Conservation (phyloP, 176 grass and related monocot species). For the Hyparrhenia diplandra region DNA sequence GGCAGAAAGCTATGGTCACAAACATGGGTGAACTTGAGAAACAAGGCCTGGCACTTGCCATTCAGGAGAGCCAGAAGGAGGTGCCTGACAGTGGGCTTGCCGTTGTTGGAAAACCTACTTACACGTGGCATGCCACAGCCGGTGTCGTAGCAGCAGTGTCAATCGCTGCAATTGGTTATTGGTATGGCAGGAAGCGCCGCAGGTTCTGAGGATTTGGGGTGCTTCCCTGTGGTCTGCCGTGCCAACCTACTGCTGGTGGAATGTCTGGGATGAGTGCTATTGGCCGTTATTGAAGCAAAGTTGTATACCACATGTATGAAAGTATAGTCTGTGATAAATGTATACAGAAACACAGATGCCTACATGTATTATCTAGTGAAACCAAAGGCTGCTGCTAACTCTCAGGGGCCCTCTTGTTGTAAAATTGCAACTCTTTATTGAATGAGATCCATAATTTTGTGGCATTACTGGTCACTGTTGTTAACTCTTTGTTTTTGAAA, state of each 20-base stretch:
- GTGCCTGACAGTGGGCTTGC: slow-evolving; percentile 32
- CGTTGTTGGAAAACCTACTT: slow-evolving; percentile 42
- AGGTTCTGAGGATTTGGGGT: slow-evolving; percentile 38
- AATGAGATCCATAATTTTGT: background rate
- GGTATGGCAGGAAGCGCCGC: slow-evolving; percentile 63
- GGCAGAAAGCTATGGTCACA: slow-evolving; percentile 38
- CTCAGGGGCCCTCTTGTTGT: background rate
- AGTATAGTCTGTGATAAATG: slow-evolving; percentile 2
- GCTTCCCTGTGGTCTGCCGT: background rate
- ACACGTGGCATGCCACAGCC: slow-evolving; percentile 54
- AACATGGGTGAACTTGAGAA: slow-evolving; percentile 53
- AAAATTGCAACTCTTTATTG: background rate
- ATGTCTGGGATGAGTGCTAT: background rate
- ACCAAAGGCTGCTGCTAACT: background rate
- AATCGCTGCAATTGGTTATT: slow-evolving; percentile 65
- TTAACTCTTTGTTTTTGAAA: background rate
- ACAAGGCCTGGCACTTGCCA: slow-evolving; percentile 62
- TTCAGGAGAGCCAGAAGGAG: slow-evolving; percentile 56
- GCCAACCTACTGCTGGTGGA: background rate
- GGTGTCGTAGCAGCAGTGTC: slow-evolving; percentile 54
- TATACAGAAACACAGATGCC: slow-evolving; percentile 5
- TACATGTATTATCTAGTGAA: slow-evolving; percentile 13
- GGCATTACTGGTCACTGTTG: background rate
- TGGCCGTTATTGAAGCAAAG: background rate
- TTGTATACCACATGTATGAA: slow-evolving; percentile 15